A percentile compares a stretch with the other conserved stretches of the same genome.
Evolutionary conservation across 2,329 filamentous ascomycete genomes (phyloP).

Genomic region (Microdochium bolleyi): DNA sequence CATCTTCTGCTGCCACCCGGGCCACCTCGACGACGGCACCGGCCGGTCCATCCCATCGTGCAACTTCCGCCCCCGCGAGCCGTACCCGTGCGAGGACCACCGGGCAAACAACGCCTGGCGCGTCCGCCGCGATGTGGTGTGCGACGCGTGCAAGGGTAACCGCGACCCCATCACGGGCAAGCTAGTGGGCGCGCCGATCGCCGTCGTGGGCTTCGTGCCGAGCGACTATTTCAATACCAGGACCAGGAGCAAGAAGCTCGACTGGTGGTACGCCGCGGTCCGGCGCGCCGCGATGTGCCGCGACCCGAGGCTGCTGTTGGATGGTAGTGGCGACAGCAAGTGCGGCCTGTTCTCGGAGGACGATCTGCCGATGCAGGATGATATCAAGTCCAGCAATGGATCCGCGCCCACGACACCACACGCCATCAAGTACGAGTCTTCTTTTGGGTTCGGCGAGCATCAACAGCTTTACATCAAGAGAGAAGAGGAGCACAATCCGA

Average conservation of each 20-base stretch:
- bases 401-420: too few species aligned
- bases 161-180: background rate
- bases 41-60: background rate
- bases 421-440: too few species aligned
- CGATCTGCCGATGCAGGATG: background rate
- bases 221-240: background rate
- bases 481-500: too few species aligned
- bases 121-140: background rate
- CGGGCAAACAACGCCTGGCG: background rate
- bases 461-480: too few species aligned
- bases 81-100: background rate
- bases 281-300: background rate
- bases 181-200: background rate
- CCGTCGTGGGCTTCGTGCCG: background rate
- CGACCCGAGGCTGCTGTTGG: background rate
- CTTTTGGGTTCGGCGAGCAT: too few species aligned
- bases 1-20: background rate
- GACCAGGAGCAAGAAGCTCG: background rate
- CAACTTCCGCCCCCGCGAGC: background rate
- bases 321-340: background rate
- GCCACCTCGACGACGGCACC: background rate
- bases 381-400: too few species aligned
- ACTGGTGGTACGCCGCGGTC: background rate
- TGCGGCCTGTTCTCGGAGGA: background rate
- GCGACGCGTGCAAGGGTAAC: background rate